Evolutionary conservation across 2,329 filamentous ascomycete species (phyloP).

Genomic region (Ceratocystis albifundus): DNA sequence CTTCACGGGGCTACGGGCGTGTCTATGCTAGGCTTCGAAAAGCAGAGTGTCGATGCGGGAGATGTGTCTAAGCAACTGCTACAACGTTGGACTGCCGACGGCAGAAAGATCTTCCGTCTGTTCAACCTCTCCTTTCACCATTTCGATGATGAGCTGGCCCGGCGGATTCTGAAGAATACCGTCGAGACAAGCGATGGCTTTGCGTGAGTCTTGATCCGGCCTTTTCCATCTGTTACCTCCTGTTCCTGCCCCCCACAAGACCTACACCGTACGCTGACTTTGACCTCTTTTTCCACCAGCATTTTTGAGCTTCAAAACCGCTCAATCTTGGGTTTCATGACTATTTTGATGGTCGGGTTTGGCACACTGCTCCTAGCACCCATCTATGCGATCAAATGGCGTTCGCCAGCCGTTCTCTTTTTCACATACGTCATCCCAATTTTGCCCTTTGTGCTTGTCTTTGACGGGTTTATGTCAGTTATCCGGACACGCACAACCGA

Average conservation of each 20-base stretch:
- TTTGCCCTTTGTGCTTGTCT: conserved; percentile 54
- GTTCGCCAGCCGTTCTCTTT: conserved; percentile 44
- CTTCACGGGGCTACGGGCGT: conserved; percentile 30
- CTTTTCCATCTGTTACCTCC: neutral
- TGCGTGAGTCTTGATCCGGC: conserved; percentile 30
- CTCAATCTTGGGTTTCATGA: conserved; percentile 42
- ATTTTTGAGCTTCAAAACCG: conserved; percentile 68
- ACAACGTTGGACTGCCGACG: conserved; percentile 26
- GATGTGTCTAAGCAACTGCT: conserved; percentile 44
- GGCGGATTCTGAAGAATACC: conserved; percentile 50
- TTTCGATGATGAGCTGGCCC: conserved; percentile 54
- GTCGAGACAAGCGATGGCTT: conserved; percentile 55
- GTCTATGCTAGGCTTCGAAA: conserved; percentile 43
- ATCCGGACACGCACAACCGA: conserved; percentile 54
- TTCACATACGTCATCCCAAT: conserved; percentile 57
- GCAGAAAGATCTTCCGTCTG: conserved; percentile 50
- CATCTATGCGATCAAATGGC: conserved; percentile 42
- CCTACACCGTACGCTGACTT: neutral
- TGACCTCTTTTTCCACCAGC: conserved; percentile 26
- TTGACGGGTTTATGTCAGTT: conserved; percentile 58
- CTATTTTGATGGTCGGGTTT: conserved; percentile 42
- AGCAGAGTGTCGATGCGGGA: conserved; percentile 52
- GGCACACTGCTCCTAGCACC: conserved; percentile 43
- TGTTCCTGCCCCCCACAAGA: neutral
- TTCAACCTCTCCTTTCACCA: conserved; percentile 70